Percentiles rank a stretch among this genome's conserved stretches.
These are phyloP conservation scores for Apiospora hydei DNA, from an alignment of 2,329 filamentous ascomycete genomes.

Conservation along the genomic window DNA sequence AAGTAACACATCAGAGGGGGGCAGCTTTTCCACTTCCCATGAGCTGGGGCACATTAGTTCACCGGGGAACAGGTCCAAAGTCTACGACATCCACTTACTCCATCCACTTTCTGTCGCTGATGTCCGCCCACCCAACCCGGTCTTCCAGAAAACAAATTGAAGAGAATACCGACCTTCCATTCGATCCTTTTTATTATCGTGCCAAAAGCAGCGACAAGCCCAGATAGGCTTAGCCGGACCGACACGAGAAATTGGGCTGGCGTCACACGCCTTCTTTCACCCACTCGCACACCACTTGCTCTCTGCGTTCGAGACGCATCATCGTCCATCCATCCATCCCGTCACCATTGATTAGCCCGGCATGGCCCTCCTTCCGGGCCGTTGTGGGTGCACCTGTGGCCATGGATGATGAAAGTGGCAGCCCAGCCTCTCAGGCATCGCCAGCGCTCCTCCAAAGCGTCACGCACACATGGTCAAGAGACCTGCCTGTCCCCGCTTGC, in stretches of 20 bases:
- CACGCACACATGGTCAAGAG: conserved; percentile 11
- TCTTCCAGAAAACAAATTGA: conserved; percentile 30
- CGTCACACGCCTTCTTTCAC: conserved; percentile 22
- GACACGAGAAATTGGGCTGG: conserved; percentile 19
- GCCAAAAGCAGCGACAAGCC: conserved; percentile 30
- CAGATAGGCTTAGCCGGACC: conserved; percentile 23
- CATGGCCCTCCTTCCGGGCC: conserved; percentile 15
- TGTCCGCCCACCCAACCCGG: conserved; percentile 22
- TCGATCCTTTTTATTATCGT: conserved; percentile 16
- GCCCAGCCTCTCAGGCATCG: conserved; percentile 25
- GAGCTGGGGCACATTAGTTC: conserved; percentile 21
- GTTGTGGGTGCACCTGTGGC: conserved; percentile 18
- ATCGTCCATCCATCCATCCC: conserved; percentile 12
- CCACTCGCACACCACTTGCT: conserved; percentile 18
- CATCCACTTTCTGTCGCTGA: conserved; percentile 23
- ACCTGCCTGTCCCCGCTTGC: conserved; percentile 1
- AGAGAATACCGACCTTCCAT: conserved; percentile 20
- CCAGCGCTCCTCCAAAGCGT: conserved; percentile 17
- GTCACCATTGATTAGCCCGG: conserved; percentile 17
- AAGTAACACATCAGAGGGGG: conserved; percentile 18
- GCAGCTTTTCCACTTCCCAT: conserved; percentile 13
- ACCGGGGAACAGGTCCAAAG: conserved; percentile 25
- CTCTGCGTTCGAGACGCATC: conserved; percentile 15
- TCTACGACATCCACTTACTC: conserved; percentile 19
- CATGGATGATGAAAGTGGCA: conserved; percentile 1